phyloP scores from a whole-genome alignment of 192 early-diverging fungal species.

The Pilaira anomala region DNA sequence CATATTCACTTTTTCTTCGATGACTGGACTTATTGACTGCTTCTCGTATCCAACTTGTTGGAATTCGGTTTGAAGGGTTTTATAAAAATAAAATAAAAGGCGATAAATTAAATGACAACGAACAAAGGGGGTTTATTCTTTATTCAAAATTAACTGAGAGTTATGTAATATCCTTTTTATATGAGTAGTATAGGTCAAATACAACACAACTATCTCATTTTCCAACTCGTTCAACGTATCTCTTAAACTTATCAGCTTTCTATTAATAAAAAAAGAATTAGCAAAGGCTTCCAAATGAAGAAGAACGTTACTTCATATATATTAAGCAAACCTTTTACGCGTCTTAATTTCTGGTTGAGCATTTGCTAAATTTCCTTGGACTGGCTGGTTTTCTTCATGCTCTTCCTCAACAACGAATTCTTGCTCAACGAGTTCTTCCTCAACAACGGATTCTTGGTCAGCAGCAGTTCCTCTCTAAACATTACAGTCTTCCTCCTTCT shows the following conservation, averaged over 20 bases:
- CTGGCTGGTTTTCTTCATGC: conserved; percentile 5
- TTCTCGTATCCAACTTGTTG: no score
- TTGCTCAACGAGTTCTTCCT: conserved; percentile 6
- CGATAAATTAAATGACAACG: no score
- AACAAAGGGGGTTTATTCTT: no score
- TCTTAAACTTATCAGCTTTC: conserved; percentile 5
- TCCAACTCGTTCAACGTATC: conserved; percentile 2
- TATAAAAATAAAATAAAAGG: no score
- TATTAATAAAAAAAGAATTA: conserved; percentile 6
- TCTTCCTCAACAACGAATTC: neutral
- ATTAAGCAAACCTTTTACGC: conserved; percentile 11
- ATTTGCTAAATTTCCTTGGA: conserved; percentile 10
- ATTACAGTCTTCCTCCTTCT: conserved; percentile 9
- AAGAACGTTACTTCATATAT: conserved; percentile 10
- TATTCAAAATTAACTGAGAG: no score
- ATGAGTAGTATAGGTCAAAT: no score
- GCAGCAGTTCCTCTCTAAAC: conserved; percentile 3
- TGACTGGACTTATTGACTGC: conserved; percentile 6
- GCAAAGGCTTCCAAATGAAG: neutral
- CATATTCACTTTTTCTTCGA: conserved; percentile 11
- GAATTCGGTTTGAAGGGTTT: no score
- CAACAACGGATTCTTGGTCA: conserved; percentile 5
- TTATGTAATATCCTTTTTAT: no score
- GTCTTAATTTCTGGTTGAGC: conserved; percentile 1
- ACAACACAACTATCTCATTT: conserved; percentile 7